These are phyloP conservation scores for Vaccinium myrtillus DNA, from an alignment of 148 eudicot genomes.

Conservation along the genomic window DNA sequence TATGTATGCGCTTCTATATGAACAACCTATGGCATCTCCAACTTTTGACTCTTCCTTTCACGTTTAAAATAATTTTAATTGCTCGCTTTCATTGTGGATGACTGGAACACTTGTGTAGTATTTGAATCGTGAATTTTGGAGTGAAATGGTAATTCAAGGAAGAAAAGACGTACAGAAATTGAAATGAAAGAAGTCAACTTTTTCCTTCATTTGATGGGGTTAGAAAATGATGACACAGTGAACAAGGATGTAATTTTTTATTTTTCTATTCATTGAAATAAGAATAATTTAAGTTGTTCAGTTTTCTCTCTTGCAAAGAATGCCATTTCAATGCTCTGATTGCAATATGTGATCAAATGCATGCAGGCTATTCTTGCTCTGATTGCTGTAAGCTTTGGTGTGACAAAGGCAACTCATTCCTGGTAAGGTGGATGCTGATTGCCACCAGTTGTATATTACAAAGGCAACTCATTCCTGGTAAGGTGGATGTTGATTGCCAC, in stretches of 20 bases:
- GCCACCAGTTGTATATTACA: constrained; percentile 22
- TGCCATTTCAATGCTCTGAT: not conserved
- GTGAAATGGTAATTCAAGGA: not conserved
- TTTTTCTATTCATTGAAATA: not conserved
- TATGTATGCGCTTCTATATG: not conserved
- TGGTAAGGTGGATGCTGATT: constrained; percentile 39
- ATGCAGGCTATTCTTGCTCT: constrained; percentile 68
- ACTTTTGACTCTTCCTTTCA: not conserved
- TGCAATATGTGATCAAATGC: not conserved
- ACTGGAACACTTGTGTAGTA: not conserved
- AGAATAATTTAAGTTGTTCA: not conserved
- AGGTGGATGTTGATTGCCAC: not conserved
- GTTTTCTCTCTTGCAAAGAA: too few species aligned
- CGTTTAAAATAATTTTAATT: not conserved
- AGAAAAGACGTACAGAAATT: not conserved
- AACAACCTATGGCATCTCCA: not conserved
- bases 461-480: constrained; percentile 62
- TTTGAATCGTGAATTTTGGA: not conserved
- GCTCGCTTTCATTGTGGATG: not conserved
- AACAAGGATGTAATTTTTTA: not conserved
- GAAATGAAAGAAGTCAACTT: not conserved
- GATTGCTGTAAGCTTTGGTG: constrained; percentile 66
- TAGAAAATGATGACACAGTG: too few species aligned
- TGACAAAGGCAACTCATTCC: constrained; percentile 46
- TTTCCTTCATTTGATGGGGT: too few species aligned